Percentiles rank a stretch among this genome's conserved stretches.
These are phyloP conservation scores for Flammula alnicola DNA, from an alignment of 1,284 basidiomycete species.

Conservation along the genomic window DNA sequence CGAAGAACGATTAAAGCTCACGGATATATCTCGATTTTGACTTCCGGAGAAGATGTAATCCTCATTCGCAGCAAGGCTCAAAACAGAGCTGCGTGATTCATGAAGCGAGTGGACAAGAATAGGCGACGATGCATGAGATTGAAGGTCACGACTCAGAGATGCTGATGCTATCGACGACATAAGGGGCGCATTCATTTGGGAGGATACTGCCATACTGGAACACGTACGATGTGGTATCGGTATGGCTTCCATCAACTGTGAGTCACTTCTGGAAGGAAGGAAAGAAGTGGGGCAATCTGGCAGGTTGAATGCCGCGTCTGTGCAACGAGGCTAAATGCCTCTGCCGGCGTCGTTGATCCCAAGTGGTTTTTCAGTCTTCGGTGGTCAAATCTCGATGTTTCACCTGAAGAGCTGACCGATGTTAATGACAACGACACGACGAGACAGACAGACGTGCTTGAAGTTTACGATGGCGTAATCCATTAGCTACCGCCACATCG, in stretches of 20 bases:
- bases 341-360: too few species aligned
- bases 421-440: too few species aligned
- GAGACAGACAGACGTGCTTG: too few species aligned
- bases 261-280: neutral
- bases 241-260: slow-evolving; percentile 6
- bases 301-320: slow-evolving; percentile 1
- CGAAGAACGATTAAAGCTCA: slow-evolving; percentile 37
- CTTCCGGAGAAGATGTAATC: slow-evolving; percentile 84
- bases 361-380: too few species aligned
- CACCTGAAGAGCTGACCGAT: too few species aligned
- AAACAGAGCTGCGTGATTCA: slow-evolving; percentile 69
- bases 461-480: too few species aligned
- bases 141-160: slow-evolving; percentile 60
- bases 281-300: slow-evolving; percentile 1
- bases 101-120: slow-evolving; percentile 71
- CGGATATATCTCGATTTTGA: slow-evolving; percentile 80
- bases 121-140: slow-evolving; percentile 42
- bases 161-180: slow-evolving; percentile 48
- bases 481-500: too few species aligned
- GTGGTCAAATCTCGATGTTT: too few species aligned
- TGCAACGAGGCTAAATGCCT: too few species aligned
- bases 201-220: slow-evolving; percentile 12
- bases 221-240: slow-evolving; percentile 38
- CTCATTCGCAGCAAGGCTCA: slow-evolving; percentile 77
- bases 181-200: slow-evolving; percentile 17